A percentile compares a stretch with the other conserved stretches of the same genome.
Conservation (phyloP, 345 rosid genomes). For the Bretschneidera sinensis region DNA sequence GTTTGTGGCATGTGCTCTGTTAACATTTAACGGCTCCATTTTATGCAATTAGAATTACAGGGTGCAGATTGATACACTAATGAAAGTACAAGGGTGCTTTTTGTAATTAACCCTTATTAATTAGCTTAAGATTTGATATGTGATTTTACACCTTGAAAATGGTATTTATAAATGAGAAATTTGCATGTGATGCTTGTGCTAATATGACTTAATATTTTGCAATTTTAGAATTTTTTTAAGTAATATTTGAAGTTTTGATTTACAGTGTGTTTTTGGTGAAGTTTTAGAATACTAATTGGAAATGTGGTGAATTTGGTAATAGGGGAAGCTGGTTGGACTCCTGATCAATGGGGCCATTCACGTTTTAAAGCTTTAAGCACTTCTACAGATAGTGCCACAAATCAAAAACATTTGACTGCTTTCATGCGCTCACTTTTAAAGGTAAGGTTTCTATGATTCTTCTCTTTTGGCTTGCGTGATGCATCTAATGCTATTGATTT, state of each 20-base stretch:
- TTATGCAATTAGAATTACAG: too few relatives aligned
- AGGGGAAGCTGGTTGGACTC: conserved; percentile 99
- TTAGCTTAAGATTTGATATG: too few relatives aligned
- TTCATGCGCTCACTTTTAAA: conserved; percentile 92
- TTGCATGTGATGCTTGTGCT: background rate
- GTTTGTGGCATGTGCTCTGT: too few relatives aligned
- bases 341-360: conserved; percentile 94
- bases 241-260: background rate
- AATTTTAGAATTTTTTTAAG: background rate
- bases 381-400: conserved; percentile 48
- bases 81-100: too few relatives aligned
- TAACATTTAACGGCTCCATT: too few relatives aligned
- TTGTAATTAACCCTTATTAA: too few relatives aligned
- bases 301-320: conserved; percentile 19
- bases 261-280: conserved; percentile 8
- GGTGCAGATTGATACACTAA: too few relatives aligned
- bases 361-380: conserved; percentile 59
- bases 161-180: too few relatives aligned
- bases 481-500: conserved; percentile 13
- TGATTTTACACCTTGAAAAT: too few relatives aligned
- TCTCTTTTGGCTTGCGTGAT: conserved; percentile 1
- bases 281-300: conserved; percentile 7
- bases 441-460: conserved; percentile 53
- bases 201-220: background rate
- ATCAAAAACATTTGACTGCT: conserved; percentile 66